These are phyloP conservation scores for Chrysanthemum lavandulifolium DNA, from an alignment of 129 eudicot species.

Conservation along the genomic window DNA sequence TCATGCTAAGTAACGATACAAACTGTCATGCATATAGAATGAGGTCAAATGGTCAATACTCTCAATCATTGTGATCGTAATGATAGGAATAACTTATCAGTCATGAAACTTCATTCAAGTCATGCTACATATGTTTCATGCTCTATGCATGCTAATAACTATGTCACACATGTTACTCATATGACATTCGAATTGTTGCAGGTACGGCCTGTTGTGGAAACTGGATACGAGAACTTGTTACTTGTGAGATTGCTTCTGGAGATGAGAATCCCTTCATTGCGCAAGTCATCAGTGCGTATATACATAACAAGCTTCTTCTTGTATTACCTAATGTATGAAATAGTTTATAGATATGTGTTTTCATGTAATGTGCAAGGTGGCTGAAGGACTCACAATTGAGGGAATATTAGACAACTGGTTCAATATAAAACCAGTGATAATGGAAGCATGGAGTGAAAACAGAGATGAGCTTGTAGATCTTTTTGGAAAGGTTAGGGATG, in stretches of 20 bases:
- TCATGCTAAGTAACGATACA: too few species aligned
- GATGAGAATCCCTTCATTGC: conserved; percentile 61
- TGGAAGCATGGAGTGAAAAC: conserved; percentile 85
- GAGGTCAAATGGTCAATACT: neutral
- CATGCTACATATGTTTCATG: too few species aligned
- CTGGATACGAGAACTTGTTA: conserved; percentile 90
- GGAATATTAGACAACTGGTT: conserved; percentile 79
- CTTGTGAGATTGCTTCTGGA: conserved; percentile 92
- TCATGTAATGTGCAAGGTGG: conserved; percentile 53
- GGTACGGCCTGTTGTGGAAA: conserved; percentile 98
- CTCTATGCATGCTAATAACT: too few species aligned
- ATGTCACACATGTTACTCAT: too few species aligned
- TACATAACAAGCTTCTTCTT: neutral
- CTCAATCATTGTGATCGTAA: neutral
- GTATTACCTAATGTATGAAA: conserved; percentile 7
- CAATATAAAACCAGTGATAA: conserved; percentile 63
- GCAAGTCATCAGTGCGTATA: conserved; percentile 74
- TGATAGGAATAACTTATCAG: too few species aligned
- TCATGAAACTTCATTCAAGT: too few species aligned
- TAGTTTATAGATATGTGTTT: conserved; percentile 20
- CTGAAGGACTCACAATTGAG: conserved; percentile 77
- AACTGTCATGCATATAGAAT: neutral
- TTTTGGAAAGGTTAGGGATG: conserved; percentile 91
- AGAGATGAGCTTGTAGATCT: conserved; percentile 78
- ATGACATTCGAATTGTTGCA: conserved; percentile 14